Percentiles rank a stretch among this genome's conserved stretches.
phyloP scores from a whole-genome alignment of 2,329 filamentous ascomycete species.

The Plectosphaerella cucumerina region DNA sequence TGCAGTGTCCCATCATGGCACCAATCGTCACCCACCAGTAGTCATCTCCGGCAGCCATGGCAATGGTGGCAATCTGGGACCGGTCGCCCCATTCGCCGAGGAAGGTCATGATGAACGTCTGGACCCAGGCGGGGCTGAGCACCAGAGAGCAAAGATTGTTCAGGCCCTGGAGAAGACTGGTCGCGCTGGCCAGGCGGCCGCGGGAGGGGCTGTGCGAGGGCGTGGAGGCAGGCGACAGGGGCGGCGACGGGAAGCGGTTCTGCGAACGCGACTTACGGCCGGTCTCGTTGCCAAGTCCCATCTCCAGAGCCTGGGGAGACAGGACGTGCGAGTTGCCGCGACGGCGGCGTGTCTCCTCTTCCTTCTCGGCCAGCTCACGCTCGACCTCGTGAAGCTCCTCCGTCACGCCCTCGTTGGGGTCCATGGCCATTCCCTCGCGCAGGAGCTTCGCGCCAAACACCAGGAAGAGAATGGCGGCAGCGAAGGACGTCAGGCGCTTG shows the following conservation, averaged over 20 bases:
- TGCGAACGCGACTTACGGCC: slow-evolving; percentile 65
- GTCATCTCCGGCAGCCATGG: slow-evolving; percentile 96
- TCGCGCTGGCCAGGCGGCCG: slow-evolving; percentile 18
- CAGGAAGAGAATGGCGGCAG: slow-evolving; percentile 81
- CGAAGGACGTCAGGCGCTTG: slow-evolving; percentile 83
- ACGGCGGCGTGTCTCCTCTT: slow-evolving; percentile 62
- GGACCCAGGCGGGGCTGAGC: slow-evolving; percentile 94
- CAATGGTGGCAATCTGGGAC: slow-evolving; percentile 96
- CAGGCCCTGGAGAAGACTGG: slow-evolving; percentile 56
- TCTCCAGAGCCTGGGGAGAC: slow-evolving; percentile 74
- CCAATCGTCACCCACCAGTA: slow-evolving; percentile 98
- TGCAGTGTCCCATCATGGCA: slow-evolving; percentile 77
- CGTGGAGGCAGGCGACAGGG: slow-evolving; percentile 75
- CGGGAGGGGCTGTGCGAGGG: slow-evolving; percentile 56
- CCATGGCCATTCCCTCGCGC: slow-evolving; percentile 84
- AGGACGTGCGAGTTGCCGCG: slow-evolving; percentile 57
- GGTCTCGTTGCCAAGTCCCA: slow-evolving; percentile 54
- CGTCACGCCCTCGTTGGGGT: slow-evolving; percentile 82
- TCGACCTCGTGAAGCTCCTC: slow-evolving; percentile 99
- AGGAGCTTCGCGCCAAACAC: slow-evolving; percentile 84
- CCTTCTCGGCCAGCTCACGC: slow-evolving; percentile 88
- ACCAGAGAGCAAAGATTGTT: slow-evolving; percentile 84
- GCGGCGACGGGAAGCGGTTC: slow-evolving; percentile 73
- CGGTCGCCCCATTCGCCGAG: slow-evolving; percentile 97
- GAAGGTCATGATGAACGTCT: slow-evolving; percentile 99